Percentiles rank a stretch among this genome's conserved stretches.
Conservation (phyloP, 495 filamentous ascomycete species). For the Lasiosphaeria hispida region DNA sequence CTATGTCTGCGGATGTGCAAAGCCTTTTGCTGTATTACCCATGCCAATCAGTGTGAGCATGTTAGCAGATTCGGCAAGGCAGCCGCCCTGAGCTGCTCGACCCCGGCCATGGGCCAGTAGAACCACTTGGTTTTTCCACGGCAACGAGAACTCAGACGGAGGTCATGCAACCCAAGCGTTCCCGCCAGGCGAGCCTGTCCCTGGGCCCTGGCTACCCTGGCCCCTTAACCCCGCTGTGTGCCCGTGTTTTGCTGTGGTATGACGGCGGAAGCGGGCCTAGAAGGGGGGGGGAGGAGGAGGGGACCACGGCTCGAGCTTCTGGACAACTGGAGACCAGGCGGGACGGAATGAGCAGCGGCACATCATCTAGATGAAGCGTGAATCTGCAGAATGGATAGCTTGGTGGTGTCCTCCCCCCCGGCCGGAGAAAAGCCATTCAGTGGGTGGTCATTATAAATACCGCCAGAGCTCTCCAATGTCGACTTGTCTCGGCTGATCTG, state of each 20-base stretch:
- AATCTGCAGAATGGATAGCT: slow-evolving; percentile 17
- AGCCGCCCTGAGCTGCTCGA: slow-evolving; percentile 22
- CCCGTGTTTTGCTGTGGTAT: not conserved
- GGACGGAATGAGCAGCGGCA: slow-evolving; percentile 29
- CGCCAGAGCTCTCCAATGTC: slow-evolving; percentile 13
- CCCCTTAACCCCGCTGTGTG: slow-evolving; percentile 2
- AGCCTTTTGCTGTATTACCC: slow-evolving; percentile 22
- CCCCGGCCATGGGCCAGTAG: slow-evolving; percentile 19
- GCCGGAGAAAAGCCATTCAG: slow-evolving; percentile 11
- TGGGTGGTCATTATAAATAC: slow-evolving; percentile 30
- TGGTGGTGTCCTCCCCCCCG: slow-evolving; percentile 18
- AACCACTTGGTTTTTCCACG: slow-evolving; percentile 12
- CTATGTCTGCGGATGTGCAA: slow-evolving; percentile 11
- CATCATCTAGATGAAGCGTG: slow-evolving; percentile 30
- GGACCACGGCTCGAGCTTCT: slow-evolving; percentile 16
- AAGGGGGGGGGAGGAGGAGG: slow-evolving; percentile 17
- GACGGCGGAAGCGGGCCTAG: slow-evolving; percentile 29
- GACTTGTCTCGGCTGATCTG: slow-evolving; percentile 14
- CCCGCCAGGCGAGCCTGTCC: slow-evolving; percentile 13
- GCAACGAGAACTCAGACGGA: slow-evolving; percentile 14
- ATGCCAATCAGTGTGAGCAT: slow-evolving; percentile 25
- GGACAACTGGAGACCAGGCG: slow-evolving; percentile 18
- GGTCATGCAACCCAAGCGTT: slow-evolving; percentile 19
- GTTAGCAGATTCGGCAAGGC: slow-evolving; percentile 10
- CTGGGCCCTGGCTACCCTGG: slow-evolving; percentile 12